Evolutionary conservation across 306 rosid species (phyloP), one percentile per base, ranked within the genome.

Genomic region (Vachellia pachyceras): DNA sequence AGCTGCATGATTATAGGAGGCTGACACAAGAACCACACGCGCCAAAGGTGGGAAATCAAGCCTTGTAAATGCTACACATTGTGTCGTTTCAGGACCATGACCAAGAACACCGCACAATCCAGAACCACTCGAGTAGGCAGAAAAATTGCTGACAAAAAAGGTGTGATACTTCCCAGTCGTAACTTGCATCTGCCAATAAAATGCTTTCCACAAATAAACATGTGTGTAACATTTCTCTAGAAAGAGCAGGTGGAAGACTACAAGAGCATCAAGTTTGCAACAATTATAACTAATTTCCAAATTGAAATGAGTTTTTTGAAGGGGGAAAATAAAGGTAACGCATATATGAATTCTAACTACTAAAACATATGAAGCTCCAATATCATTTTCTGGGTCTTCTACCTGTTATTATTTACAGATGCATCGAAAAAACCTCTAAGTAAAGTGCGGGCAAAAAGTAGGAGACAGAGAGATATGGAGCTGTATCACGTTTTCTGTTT

Each of bases 51-150:
- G 97, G 80, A 92, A 88, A 54, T 72, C 82, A 45, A 95, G 87
- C 79, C 86, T 88, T 35, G 95, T 91, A 77, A 95, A 87, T 29
- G 95, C 78, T 55, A 89, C 92, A 85, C 92, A 89, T 84, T 85
- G 97, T 54, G 93, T 95, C 65, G 94, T 87, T 85, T 90, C 94
- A 40, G 90, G 78, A 29, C 97, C 99, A 79, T 95, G 97, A 78
- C 99, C 99, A 73, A 95, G 97, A 79, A 91, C 94, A 57, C 99
- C 97, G 78, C 92, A 92, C 85, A 92, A 90, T 69, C 93, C 86
- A 79, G 93, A 91, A 82, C 97, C 99, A 69, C 97, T 91, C 11
- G 99, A 90, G 81, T 95, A 95, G 46, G 93, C 92, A 25, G 95
- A 87, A 39, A 97, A 89, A 66, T 90, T 90, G 72, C 90, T 84